Base-by-base conservation (phyloP, 2,329 filamentous ascomycete genomes). In the Colletotrichum somersetense region DNA sequence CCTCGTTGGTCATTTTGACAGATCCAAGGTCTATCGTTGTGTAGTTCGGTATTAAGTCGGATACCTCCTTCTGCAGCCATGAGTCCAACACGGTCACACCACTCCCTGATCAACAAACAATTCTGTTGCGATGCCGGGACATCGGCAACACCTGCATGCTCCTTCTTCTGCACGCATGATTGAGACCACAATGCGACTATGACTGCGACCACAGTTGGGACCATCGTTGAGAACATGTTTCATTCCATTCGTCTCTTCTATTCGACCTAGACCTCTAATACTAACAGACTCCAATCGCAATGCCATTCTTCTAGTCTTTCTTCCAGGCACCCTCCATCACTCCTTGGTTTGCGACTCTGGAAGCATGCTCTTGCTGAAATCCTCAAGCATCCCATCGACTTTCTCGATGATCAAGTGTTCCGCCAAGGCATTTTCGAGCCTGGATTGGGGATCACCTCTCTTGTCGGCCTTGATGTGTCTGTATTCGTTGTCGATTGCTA, bases 1-100 rank as follows among this genome's bases (percentile, higher is more conserved):
- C 26, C 26, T 20, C 5, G 18, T 10, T 12, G 2, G 18, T 12
- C 1, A 1, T 23, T 38, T 16, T 5, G 11, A 18, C 20, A 3
- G 16, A 16, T 11, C 20, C 14, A 23, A 16, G 11, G 83, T 44
- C 71, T 3, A 48, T 6, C 12, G 12, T 14, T 26, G n/a, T 12
- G 11, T 10, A 12, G 6, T 5, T 12, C 8, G 20, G 46, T 10
- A 23, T n/a, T 20, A 11, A 5, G 10, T 12, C 12, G 20, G 7
- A 23, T 5, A 14, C 20, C 46, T 10, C 10, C 5, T 5, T 18
- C 35, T 35, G 7, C 35, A 40, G 10, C 4, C 11, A 40, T 10
- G 38, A 14, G 38, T 14, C 11, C 11, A 40, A 16, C 23, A 52
- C 48, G 16, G 10, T 30, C 6, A 52, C 48, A 16, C 12, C 20